Evolutionary conservation across 2,329 filamentous ascomycete genomes (phyloP), one percentile per base, ranked within the genome.

Genomic region (Tetracladium maxilliforme): DNA sequence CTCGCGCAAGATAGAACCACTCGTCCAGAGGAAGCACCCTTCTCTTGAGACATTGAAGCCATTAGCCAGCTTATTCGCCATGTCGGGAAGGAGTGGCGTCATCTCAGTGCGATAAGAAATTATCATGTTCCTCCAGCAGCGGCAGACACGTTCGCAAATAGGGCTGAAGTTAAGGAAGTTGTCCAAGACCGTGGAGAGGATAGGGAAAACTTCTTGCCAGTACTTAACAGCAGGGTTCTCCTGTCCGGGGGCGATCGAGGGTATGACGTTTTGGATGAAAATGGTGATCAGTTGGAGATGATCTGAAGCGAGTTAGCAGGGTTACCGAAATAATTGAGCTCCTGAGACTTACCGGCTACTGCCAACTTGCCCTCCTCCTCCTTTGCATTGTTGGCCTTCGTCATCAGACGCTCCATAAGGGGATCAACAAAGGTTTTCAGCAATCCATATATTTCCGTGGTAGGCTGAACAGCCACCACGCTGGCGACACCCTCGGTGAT

Each of bases 21-120:
- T 94, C 2, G 90, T 87, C 90, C 90, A 98, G n/a, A 98, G 62
- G 63, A 98, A 98, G 48, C 87, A 94, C 9, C 90, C 90, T 51
- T 98, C 87, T 32, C 75, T 70, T 8, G 87, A 94, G 11, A 69
- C 65, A 28, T 78, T 67, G 47, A 98, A 98, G 5, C 87, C 86
- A 34, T 64, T 66, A 2, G 82, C 82, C 29, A 98, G 67, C 50
- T 87, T 92, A 39, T 87, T 80, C 11, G 90, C 92, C 52, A 98
- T 72, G 12, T 72, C 67, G 2, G 80, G 79, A 22, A 98, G 64
- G 22, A 98, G 56, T 14, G 87, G 84, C 10, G 78, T 70, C 61
- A 92, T 92, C 25, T 79, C 79, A 3, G 78, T 90, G 36, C 90
- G 72, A 51, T 95, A 95, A 0, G 86, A 93, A 30, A 95, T 83